A percentile compares a stretch with the other conserved stretches of the same genome.
These are phyloP conservation scores for Pythium folliculosum DNA, from an alignment of 352 stramenopile genomes.

Conservation along the genomic window DNA sequence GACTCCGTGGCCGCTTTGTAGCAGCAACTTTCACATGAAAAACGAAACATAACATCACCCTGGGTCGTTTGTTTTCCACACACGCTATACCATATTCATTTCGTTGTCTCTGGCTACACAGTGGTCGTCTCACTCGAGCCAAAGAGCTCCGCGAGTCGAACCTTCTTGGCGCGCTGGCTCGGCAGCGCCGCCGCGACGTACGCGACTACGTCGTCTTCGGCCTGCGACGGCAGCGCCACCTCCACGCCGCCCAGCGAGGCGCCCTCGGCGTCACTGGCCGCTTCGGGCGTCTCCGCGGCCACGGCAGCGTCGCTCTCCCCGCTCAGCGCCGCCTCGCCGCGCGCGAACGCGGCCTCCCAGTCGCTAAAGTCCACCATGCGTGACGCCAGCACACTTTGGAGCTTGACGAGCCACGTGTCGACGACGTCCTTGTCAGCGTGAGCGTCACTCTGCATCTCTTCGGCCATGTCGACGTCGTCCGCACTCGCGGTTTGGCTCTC, in stretches of 20 bases:
- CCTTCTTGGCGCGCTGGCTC: slow-evolving; percentile 18
- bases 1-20: too few relatives aligned
- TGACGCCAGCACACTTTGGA: slow-evolving; percentile 27
- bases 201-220: slow-evolving; percentile 18
- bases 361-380: slow-evolving; percentile 46
- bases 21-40: too few relatives aligned
- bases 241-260: neutral
- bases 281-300: neutral
- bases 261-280: neutral
- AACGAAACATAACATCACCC: too few relatives aligned
- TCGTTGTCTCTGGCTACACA: slow-evolving; percentile 16
- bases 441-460: neutral
- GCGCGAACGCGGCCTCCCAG: slow-evolving; percentile 13
- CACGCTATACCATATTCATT: too few relatives aligned
- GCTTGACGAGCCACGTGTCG: slow-evolving; percentile 36
- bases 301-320: neutral
- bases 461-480: slow-evolving; percentile 9
- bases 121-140: slow-evolving; percentile 19
- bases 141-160: slow-evolving; percentile 28
- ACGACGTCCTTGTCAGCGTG: slow-evolving; percentile 11
- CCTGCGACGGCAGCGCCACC: slow-evolving; percentile 18
- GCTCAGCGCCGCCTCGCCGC: neutral
- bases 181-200: slow-evolving; percentile 15
- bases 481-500: too few relatives aligned
- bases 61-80: too few relatives aligned